These are phyloP conservation scores for Boletus tomentosulus DNA, from an alignment of 768 basidiomycete species.

Conservation along the genomic window DNA sequence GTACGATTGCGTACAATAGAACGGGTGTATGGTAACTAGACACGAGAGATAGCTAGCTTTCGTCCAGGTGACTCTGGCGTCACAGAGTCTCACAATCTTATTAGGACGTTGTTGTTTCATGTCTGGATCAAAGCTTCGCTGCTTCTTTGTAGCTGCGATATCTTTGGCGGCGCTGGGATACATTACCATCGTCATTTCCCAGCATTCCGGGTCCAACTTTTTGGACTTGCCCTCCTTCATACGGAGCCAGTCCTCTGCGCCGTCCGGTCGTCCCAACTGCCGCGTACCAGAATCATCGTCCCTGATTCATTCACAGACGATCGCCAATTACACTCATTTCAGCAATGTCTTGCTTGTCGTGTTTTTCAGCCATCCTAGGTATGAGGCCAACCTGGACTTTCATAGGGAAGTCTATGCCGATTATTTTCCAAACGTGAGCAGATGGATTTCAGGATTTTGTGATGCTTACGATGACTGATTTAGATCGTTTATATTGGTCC, in stretches of 20 bases:
- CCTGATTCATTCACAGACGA: slow-evolving; percentile 12
- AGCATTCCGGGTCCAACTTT: background rate
- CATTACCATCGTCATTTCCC: background rate
- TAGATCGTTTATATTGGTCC: slow-evolving; percentile 50
- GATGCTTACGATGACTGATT: background rate
- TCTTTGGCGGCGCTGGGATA: slow-evolving; percentile 9
- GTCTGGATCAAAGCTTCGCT: slow-evolving; percentile 1
- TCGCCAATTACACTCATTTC: slow-evolving; percentile 34
- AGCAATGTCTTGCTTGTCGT: slow-evolving; percentile 42
- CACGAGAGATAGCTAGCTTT: too few relatives aligned
- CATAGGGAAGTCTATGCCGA: slow-evolving; percentile 44
- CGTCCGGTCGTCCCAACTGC: slow-evolving; percentile 8
- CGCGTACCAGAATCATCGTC: slow-evolving; percentile 20
- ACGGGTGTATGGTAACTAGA: too few relatives aligned
- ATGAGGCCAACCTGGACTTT: slow-evolving; percentile 43
- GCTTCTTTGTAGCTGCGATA: slow-evolving; percentile 1
- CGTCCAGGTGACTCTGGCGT: too few relatives aligned
- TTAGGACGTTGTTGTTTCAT: background rate
- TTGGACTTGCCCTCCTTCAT: background rate
- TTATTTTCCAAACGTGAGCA: slow-evolving; percentile 45
- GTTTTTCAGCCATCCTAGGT: slow-evolving; percentile 49
- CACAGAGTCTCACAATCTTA: background rate
- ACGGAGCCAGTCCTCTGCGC: background rate
- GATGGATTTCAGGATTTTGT: background rate
- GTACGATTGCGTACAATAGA: background rate